These are phyloP conservation scores for Lathyrus tuberosus DNA, from an alignment of 306 rosid species.

Conservation along the genomic window DNA sequence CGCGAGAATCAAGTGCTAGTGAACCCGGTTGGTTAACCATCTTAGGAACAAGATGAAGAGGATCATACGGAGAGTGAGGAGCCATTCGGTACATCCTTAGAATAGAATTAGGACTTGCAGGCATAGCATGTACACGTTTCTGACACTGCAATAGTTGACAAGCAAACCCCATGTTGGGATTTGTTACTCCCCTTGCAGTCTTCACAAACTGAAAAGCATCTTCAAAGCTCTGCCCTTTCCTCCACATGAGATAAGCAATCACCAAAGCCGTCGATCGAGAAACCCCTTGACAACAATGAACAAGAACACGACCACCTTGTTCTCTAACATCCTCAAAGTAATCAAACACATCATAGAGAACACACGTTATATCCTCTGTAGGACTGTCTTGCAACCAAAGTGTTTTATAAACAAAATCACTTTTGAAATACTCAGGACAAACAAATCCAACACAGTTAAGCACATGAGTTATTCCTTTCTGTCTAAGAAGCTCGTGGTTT, in stretches of 20 bases:
- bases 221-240: constrained; percentile 85
- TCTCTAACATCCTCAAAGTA: constrained; percentile 91
- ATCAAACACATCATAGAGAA: constrained; percentile 92
- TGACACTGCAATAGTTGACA: constrained; percentile 94
- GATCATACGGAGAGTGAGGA: constrained; percentile 89
- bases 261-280: constrained; percentile 84
- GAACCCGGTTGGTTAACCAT: constrained; percentile 58
- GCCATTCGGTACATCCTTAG: constrained; percentile 91
- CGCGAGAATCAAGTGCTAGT: constrained; percentile 88
- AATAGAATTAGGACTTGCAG: constrained; percentile 81
- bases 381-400: constrained; percentile 94
- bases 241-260: constrained; percentile 98
- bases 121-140: constrained; percentile 86
- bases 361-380: constrained; percentile 84
- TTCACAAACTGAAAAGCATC: constrained; percentile 91
- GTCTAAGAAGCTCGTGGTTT: constrained; percentile 72
- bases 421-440: constrained; percentile 89
- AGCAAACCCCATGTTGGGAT: constrained; percentile 93
- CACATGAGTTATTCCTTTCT: constrained; percentile 84
- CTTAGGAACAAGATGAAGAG: constrained; percentile 93
- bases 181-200: constrained; percentile 88
- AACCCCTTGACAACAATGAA: constrained; percentile 92
- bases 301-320: constrained; percentile 87
- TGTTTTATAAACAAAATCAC: constrained; percentile 83
- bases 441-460: constrained; percentile 95